These are phyloP conservation scores for Suillus bovinus DNA, from an alignment of 768 basidiomycete species.

Conservation along the genomic window DNA sequence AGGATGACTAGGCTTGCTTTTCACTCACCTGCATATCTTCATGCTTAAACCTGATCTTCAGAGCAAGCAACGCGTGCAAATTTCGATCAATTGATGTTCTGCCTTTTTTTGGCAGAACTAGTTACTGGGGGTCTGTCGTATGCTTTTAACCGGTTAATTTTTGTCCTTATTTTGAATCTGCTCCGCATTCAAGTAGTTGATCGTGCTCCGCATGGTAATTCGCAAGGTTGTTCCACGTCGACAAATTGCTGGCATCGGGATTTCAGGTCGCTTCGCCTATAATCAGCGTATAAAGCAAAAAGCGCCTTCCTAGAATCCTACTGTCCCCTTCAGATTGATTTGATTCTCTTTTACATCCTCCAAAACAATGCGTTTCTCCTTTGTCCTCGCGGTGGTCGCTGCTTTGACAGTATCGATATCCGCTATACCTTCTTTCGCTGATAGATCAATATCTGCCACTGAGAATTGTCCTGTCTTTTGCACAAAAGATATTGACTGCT, in stretches of 20 bases:
- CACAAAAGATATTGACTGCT: not conserved
- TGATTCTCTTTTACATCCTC: not conserved
- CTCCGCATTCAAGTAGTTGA: not conserved
- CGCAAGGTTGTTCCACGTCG: not conserved
- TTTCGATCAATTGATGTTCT: not conserved
- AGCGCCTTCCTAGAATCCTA: not conserved
- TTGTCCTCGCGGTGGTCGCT: not conserved
- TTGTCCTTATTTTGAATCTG: not conserved
- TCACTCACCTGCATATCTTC: not conserved
- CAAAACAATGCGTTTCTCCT: not conserved
- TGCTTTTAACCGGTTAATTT: not conserved
- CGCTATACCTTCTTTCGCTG: not conserved
- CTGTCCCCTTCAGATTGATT: not conserved
- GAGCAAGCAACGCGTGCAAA: not conserved
- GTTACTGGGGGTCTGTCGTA: not conserved
- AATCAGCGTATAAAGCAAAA: not conserved
- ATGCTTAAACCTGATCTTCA: not conserved
- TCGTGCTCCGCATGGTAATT: not conserved
- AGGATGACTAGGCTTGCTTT: conserved; percentile 41
- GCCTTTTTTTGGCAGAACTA: not conserved
- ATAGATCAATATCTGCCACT: not conserved
- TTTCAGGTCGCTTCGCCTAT: not conserved
- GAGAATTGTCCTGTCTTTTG: not conserved
- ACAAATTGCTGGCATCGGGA: not conserved
- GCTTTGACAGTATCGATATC: not conserved